These are phyloP conservation scores for Psilocybe sp. DNA, from an alignment of 768 basidiomycete species.

Conservation along the genomic window DNA sequence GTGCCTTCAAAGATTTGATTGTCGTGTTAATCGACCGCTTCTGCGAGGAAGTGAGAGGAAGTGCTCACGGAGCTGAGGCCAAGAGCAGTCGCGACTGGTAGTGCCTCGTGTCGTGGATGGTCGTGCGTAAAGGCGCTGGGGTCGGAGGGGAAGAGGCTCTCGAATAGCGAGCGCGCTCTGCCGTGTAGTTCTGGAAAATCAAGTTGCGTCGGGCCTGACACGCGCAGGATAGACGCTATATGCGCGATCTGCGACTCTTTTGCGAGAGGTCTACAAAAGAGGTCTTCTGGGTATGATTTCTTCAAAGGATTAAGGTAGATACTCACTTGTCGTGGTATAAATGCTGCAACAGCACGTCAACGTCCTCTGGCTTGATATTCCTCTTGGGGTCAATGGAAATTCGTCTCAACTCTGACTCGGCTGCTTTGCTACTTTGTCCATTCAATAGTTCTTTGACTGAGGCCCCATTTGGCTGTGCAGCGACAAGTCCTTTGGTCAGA, in stretches of 20 bases:
- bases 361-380: constrained; percentile 41
- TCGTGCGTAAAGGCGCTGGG: constrained; percentile 35
- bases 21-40: not conserved
- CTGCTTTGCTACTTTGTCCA: not conserved
- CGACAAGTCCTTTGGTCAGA: not conserved
- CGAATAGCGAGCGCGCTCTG: constrained; percentile 39
- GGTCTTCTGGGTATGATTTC: constrained; percentile 4
- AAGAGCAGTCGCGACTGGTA: constrained; percentile 48
- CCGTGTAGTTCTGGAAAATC: constrained; percentile 54
- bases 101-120: constrained; percentile 46
- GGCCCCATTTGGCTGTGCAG: not conserved
- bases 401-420: not conserved
- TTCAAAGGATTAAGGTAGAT: not conserved
- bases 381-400: constrained; percentile 29
- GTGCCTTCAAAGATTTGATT: constrained; percentile 48
- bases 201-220: constrained; percentile 52
- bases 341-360: constrained; percentile 57
- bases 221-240: constrained; percentile 54
- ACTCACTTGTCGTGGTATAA: constrained; percentile 70
- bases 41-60: not conserved
- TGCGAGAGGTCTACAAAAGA: constrained; percentile 38
- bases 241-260: constrained; percentile 40
- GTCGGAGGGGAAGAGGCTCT: constrained; percentile 46
- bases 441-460: not conserved
- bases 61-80: constrained; percentile 46